These are phyloP conservation scores for Parasarocladium wereldwijsianum DNA, from an alignment of 2,329 filamentous ascomycete genomes.

Conservation along the genomic window DNA sequence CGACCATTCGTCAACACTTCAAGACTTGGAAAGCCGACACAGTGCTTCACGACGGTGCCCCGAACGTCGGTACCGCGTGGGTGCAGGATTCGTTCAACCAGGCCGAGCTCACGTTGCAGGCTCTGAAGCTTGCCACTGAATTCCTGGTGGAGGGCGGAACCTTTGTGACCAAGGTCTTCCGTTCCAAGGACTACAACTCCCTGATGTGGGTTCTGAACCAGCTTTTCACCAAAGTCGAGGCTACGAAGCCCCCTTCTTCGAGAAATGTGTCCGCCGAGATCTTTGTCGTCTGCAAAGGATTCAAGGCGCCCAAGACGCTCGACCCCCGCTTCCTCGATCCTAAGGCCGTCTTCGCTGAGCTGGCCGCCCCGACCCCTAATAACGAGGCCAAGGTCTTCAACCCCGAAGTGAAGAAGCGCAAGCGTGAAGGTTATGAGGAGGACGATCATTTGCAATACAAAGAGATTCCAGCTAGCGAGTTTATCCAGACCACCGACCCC, in stretches of 20 bases:
- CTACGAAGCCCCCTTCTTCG: slow-evolving; percentile 91
- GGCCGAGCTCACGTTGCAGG: slow-evolving; percentile 79
- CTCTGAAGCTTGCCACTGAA: slow-evolving; percentile 85
- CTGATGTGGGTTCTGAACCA: slow-evolving; percentile 97
- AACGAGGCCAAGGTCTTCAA: slow-evolving; percentile 98
- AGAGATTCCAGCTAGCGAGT: slow-evolving; percentile 75
- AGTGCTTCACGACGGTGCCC: slow-evolving; percentile 91
- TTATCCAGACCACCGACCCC: slow-evolving; percentile 85
- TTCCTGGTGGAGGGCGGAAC: slow-evolving; percentile 80
- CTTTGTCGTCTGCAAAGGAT: slow-evolving; percentile 92
- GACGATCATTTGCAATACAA: slow-evolving; percentile 90
- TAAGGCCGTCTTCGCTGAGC: slow-evolving; percentile 78
- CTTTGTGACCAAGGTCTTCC: slow-evolving; percentile 95
- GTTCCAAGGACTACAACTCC: slow-evolving; percentile 93
- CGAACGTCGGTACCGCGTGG: slow-evolving; percentile 97
- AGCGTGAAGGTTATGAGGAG: slow-evolving; percentile 95
- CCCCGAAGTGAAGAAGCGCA: slow-evolving; percentile 91
- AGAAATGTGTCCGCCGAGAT: slow-evolving; percentile 96
- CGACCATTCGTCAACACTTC: slow-evolving; percentile 75
- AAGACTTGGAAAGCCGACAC: slow-evolving; percentile 96
- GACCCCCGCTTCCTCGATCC: slow-evolving; percentile 89
- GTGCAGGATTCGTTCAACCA: slow-evolving; percentile 97
- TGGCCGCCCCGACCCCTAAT: slow-evolving; percentile 74
- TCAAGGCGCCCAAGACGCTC: slow-evolving; percentile 84
- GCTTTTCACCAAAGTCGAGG: slow-evolving; percentile 86